Conservation (phyloP, 2,329 filamentous ascomycete species). For the Talaromyces marneffei region DNA sequence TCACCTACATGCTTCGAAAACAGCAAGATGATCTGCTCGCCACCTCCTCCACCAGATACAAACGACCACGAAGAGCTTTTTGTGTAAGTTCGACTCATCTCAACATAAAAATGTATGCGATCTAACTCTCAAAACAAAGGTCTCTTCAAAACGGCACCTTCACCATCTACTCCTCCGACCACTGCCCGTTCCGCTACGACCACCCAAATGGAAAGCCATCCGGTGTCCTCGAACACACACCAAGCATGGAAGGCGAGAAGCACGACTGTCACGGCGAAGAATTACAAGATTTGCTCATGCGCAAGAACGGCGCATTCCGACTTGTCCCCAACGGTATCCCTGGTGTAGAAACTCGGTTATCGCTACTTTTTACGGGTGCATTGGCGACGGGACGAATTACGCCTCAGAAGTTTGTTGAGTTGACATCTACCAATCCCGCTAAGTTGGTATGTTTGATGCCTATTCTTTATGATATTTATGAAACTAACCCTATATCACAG, state of each 20-base stretch:
- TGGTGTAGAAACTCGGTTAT: slow-evolving; percentile 25
- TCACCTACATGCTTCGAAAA: slow-evolving; percentile 31
- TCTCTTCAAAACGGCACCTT: slow-evolving; percentile 49
- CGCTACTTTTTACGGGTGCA: slow-evolving; percentile 30
- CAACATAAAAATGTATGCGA: no score
- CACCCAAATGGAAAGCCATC: slow-evolving; percentile 47
- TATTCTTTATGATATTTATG: neutral
- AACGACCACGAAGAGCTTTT: slow-evolving; percentile 38
- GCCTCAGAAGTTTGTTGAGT: slow-evolving; percentile 39
- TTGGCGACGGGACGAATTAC: slow-evolving; percentile 24
- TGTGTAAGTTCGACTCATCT: neutral
- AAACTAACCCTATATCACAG: neutral
- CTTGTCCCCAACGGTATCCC: slow-evolving; percentile 46
- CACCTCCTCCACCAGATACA: slow-evolving; percentile 43
- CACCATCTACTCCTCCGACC: slow-evolving; percentile 48
- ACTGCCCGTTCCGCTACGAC: slow-evolving; percentile 44
- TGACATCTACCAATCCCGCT: slow-evolving; percentile 41
- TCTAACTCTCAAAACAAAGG: slow-evolving; percentile 13
- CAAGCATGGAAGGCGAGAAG: slow-evolving; percentile 16
- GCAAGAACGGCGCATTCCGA: slow-evolving; percentile 41
- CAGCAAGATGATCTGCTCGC: slow-evolving; percentile 52
- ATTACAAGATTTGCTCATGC: neutral
- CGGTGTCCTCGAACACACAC: slow-evolving; percentile 42
- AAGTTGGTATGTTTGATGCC: slow-evolving; percentile 23
- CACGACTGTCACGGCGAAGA: neutral